phyloP scores from a whole-genome alignment of 75 land plant genomes.

The Sequoiadendron giganteum region DNA sequence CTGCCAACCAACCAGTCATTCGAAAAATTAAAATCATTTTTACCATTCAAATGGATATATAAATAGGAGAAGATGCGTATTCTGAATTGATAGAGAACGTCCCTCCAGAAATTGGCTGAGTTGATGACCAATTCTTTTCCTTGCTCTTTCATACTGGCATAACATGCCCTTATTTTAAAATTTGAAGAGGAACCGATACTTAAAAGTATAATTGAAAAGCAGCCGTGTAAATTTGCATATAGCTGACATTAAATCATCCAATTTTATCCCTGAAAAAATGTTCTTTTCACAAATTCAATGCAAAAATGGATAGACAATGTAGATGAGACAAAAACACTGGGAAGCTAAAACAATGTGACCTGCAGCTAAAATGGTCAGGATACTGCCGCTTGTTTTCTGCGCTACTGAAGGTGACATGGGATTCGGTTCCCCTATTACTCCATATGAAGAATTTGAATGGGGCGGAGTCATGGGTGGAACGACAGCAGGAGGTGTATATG shows the following conservation, averaged over 20 bases:
- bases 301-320: neutral
- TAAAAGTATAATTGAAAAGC: neutral
- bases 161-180: neutral
- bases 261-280: neutral
- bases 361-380: neutral
- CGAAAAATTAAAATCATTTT: neutral
- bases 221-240: neutral
- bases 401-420: neutral
- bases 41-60: neutral
- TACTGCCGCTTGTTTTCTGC: neutral
- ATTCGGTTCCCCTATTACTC: neutral
- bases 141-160: neutral
- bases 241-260: neutral
- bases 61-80: neutral
- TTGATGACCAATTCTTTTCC: neutral
- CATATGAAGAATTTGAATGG: neutral
- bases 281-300: neutral
- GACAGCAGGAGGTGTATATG: neutral
- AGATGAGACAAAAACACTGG: constrained; percentile 9
- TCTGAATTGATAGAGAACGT: neutral
- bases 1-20: neutral
- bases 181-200: neutral
- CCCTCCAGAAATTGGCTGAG: neutral
- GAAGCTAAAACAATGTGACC: neutral
- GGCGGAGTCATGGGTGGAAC: neutral